Conservation (phyloP, 345 rosid species). For the Heritiera fomes region DNA sequence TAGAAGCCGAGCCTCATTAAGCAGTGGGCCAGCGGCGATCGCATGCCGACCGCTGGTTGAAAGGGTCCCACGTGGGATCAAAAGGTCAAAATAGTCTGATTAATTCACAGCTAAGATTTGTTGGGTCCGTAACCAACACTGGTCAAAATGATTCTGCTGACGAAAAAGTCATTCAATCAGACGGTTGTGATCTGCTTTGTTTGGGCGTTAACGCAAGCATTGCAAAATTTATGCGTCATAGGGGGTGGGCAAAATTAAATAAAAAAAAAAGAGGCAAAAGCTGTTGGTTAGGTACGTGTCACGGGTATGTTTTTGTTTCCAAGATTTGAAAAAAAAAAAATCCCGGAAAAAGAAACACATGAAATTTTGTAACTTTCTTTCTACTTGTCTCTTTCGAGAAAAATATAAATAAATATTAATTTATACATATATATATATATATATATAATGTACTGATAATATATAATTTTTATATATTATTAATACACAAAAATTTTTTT, state of each 20-base stretch:
- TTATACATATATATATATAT: too few species aligned
- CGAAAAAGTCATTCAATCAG: not conserved
- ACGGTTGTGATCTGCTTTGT: not conserved
- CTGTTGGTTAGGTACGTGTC: not conserved
- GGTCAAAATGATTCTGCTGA: not conserved
- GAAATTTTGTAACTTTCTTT: too few species aligned
- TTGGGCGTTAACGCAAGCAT: not conserved
- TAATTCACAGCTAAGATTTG: not conserved
- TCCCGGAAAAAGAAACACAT: not conserved
- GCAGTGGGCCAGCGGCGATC: not conserved
- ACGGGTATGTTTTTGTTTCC: constrained; percentile 5
- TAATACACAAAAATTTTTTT: too few species aligned
- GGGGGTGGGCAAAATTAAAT: not conserved
- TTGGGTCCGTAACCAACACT: not conserved
- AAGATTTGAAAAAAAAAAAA: not conserved
- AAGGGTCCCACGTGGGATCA: not conserved
- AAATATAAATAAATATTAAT: too few species aligned
- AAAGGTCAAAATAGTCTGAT: not conserved
- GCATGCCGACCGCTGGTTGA: not conserved
- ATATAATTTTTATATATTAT: too few species aligned
- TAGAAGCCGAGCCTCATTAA: not conserved
- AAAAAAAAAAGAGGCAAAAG: not conserved
- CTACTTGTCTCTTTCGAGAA: too few species aligned
- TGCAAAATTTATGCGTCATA: not conserved
- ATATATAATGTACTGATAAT: too few species aligned